Percentiles rank a stretch among this genome's conserved stretches.
Evolutionary conservation across 2,329 filamentous ascomycete species (phyloP).

Genomic region (Diaporthe australafricana): DNA sequence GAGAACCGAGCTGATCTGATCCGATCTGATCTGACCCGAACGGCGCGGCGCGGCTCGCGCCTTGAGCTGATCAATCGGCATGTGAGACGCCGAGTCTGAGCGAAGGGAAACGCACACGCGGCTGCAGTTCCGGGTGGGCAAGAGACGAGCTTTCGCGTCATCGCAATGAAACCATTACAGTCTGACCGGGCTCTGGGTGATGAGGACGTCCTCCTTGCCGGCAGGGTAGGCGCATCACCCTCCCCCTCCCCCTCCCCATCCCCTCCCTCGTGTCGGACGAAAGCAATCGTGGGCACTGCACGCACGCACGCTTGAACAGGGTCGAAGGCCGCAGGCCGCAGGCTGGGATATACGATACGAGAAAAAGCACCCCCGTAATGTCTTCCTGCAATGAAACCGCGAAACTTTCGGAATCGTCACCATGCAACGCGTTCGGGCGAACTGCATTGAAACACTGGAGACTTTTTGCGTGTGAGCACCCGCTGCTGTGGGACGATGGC

Average conservation of each 20-base stretch:
- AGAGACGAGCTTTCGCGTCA: neutral
- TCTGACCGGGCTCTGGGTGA: neutral
- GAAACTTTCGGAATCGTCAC: slow-evolving; percentile 26
- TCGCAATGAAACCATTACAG: neutral
- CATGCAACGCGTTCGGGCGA: slow-evolving; percentile 22
- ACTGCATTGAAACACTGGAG: neutral
- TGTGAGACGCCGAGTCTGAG: neutral
- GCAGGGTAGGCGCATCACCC: neutral
- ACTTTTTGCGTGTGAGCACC: neutral
- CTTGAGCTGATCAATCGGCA: neutral
- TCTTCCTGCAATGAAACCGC: slow-evolving; percentile 23
- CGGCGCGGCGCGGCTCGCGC: neutral
- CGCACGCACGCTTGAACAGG: neutral
- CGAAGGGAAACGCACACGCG: neutral
- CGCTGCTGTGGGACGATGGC: slow-evolving; percentile 15
- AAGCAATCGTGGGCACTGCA: neutral
- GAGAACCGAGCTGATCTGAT: neutral
- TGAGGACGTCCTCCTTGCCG: slow-evolving; percentile 2
- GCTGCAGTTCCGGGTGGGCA: neutral
- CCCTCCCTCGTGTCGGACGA: slow-evolving; percentile 2
- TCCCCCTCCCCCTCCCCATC: too few species aligned
- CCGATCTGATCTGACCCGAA: neutral
- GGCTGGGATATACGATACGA: slow-evolving; percentile 7
- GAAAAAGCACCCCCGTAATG: slow-evolving; percentile 6
- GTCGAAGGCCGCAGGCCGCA: neutral